Base-by-base conservation (phyloP, 2,329 filamentous ascomycete species). In the Paecilomyces sp. region DNA sequence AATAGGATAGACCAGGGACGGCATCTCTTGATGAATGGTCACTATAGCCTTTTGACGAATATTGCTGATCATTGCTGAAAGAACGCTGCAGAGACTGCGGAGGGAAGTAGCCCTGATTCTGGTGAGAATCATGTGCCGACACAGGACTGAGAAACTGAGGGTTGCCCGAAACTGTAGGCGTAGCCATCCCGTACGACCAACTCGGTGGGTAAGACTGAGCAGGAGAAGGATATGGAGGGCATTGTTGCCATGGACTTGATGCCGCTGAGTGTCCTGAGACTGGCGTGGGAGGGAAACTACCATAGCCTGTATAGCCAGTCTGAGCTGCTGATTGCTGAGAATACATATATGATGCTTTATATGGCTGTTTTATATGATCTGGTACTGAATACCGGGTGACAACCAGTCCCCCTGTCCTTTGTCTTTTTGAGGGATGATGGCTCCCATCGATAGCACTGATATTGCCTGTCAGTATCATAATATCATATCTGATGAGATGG, bases 401-500 rank as follows among this genome's bases (percentile, higher is more conserved):
- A 33, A 63, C 61, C 60, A 67, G 64, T 30, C 58, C 60, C 34
- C 63, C 66, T n/a, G 63, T 65, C 59, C 66, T 70, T 54, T 69
- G 68, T 47, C 70, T 63, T 58, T 72, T 72, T 15, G 61, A 60
- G 22, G 68, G 67, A 51, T 61, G 66, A 53, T 53, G 60, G 59
- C 63, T 60, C 51, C 57, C 64, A 57, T 59, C 57, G 41, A 54
- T 53, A 55, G 62, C 65, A 36, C 63, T 68, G 56, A 47, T 30
- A 58, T 56, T 31, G 30, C 36, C 22, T 4, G 25, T 54, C 31
- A 53, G 24, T 13, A 22, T 36, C n/a, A 47, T 47, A 18, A 31
- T 25, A 50, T 18, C 11, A 31, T 12, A 55, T 31, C 22, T 22
- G 18, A 51, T 31, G 22, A 8, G 15, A 18, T 18, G 3, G n/a